phyloP scores from a whole-genome alignment of 371 early-diverging fungal species.

The Mortierella sp. region DNA sequence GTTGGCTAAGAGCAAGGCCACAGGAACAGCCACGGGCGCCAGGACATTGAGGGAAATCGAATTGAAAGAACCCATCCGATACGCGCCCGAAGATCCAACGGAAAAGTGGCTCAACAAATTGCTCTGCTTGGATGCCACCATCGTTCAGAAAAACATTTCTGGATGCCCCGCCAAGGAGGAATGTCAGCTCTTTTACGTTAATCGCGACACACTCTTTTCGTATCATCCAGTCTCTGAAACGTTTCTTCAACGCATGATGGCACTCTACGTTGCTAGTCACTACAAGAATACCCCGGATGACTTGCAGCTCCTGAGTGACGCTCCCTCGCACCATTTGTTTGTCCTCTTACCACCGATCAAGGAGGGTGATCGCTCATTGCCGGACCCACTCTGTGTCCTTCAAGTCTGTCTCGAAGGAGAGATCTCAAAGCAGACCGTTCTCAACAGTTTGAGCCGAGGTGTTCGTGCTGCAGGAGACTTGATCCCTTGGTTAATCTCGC shows the following conservation, averaged over 20 bases:
- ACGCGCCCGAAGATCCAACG: conserved; percentile 91
- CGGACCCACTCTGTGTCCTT: conserved; percentile 95
- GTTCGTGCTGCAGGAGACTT: conserved; percentile 94
- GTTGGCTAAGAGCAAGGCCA: conserved; percentile 57
- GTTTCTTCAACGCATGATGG: conserved; percentile 97
- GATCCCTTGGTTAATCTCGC: conserved; percentile 98
- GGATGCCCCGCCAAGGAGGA: conserved; percentile 95
- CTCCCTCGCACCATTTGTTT: conserved; percentile 98
- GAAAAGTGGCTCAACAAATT: conserved; percentile 98
- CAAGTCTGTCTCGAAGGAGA: conserved; percentile 96
- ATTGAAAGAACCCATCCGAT: conserved; percentile 97
- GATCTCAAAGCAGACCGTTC: conserved; percentile 87
- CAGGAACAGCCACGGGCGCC: conserved; percentile 65
- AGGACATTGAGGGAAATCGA: conserved; percentile 90
- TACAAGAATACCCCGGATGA: conserved; percentile 99
- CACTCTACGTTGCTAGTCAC: conserved; percentile 97
- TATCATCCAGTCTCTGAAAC: conserved; percentile 96
- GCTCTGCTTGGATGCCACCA: conserved; percentile 91
- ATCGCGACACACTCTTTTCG: conserved; percentile 96
- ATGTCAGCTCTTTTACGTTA: conserved; percentile 96
- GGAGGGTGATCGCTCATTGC: conserved; percentile 76
- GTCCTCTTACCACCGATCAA: conserved; percentile 93
- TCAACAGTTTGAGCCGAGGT: conserved; percentile 87
- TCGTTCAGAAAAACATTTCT: conserved; percentile 75
- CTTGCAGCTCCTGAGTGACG: conserved; percentile 97